phyloP scores from a whole-genome alignment of 2,329 filamentous ascomycete species.

The Orbilia ellipsospora region DNA sequence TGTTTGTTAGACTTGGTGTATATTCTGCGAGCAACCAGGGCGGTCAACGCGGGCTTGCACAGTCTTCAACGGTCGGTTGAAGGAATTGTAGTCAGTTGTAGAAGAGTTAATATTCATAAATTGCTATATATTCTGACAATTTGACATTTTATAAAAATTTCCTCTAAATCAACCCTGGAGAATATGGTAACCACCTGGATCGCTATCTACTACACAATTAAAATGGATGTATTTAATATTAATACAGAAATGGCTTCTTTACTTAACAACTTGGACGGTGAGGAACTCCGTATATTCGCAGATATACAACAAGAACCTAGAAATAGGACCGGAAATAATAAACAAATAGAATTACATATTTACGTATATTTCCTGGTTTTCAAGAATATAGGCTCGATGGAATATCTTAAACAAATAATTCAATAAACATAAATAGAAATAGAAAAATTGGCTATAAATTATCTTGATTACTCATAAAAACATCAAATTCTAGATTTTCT shows the following conservation, averaged over 20 bases:
- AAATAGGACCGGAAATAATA: slow-evolving; percentile 1
- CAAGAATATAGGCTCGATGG: slow-evolving; percentile 7
- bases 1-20: too few relatives aligned
- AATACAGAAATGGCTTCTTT: slow-evolving; percentile 14
- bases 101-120: too few relatives aligned
- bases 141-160: too few relatives aligned
- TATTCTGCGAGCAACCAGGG: too few relatives aligned
- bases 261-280: slow-evolving; percentile 8
- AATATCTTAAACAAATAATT: slow-evolving; percentile 17
- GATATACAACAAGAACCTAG: background rate
- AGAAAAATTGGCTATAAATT: background rate
- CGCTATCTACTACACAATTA: too few relatives aligned
- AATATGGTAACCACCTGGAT: too few relatives aligned
- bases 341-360: slow-evolving; percentile 37
- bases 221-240: slow-evolving; percentile 28
- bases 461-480: slow-evolving; percentile 11
- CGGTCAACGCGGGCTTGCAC: too few relatives aligned
- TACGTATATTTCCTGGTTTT: slow-evolving; percentile 21
- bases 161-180: too few relatives aligned
- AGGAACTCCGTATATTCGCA: slow-evolving; percentile 19
- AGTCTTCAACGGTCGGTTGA: too few relatives aligned
- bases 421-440: slow-evolving; percentile 13
- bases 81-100: too few relatives aligned
- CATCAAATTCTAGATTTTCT: slow-evolving; percentile 25
- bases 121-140: too few relatives aligned